Evolutionary conservation across 768 basidiomycete genomes (phyloP), one percentile per base, ranked within the genome.

Genomic region (Termitomyces sp.): DNA sequence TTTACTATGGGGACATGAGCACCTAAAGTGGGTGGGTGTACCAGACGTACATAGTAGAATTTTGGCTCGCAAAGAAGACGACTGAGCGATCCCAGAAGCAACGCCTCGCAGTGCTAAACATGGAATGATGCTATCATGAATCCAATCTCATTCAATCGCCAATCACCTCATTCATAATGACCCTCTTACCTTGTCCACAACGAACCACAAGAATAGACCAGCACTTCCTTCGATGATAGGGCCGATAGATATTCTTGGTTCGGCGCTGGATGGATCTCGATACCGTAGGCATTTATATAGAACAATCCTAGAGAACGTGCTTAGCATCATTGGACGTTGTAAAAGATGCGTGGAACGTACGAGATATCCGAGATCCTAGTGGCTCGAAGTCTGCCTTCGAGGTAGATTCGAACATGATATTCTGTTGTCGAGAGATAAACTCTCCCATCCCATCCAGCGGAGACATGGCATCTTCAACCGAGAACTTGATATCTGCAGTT

Each of bases 131-230:
- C 59, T 56, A 23, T 49, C 27, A 4, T 16, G 25, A 36, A 29
- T 39, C 10, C 15, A 10, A 50, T 50, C 27, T 31, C 39, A 50
- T 36, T 33, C 16, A 52, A 48, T 42, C 13, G n/a, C 32, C 32
- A 41, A n/a, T n/a, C n/a, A n/a, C n/a, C n/a, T 42, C 20, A 29
- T 41, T 38, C 11, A n/a, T n/a, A n/a, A n/a, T n/a, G 22, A 40
- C 33, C 27, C 7, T 40, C 76, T 47, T 50, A 86, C 91, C 90
- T 93, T 13, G 94, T 98, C 92, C 92, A 98, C 7, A 98, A 73
- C 2, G 94, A 96, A 5, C 94, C 94, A 65, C 94, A 94, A 3
- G 92, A 94, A 67, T 96, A 97, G 2, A 98, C 84, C 27, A 98
- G 73, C 2, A 88, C 73, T 58, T 89, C 82, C 53, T 80, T 80